These are phyloP conservation scores for Acacia crassicarpa DNA, from an alignment of 306 rosid species.

Conservation along the genomic window DNA sequence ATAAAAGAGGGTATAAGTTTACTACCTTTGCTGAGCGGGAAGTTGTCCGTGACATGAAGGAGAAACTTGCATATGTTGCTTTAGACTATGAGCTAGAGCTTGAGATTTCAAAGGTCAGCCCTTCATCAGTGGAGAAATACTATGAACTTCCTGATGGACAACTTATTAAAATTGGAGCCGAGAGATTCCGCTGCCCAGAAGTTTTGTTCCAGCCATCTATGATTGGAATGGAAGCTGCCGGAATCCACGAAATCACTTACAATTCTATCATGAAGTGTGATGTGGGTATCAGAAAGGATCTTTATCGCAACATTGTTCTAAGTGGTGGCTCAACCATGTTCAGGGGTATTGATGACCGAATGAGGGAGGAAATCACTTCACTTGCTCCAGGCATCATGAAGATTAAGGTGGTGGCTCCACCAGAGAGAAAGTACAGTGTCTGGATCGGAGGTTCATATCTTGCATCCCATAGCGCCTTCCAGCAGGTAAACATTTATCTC, in stretches of 20 bases:
- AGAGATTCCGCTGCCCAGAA: slow-evolving; percentile 94
- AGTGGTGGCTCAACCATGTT: slow-evolving; percentile 99
- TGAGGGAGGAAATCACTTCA: slow-evolving; percentile 98
- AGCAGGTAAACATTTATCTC: slow-evolving; percentile 62
- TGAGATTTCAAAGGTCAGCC: slow-evolving; percentile 89
- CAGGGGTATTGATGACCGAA: slow-evolving; percentile 93
- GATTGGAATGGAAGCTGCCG: slow-evolving; percentile 99
- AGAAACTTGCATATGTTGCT: slow-evolving; percentile 96
- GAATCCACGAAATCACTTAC: slow-evolving; percentile 94
- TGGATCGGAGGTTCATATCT: slow-evolving; percentile 99
- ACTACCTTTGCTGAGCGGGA: slow-evolving; percentile 98
- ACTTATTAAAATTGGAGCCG: slow-evolving; percentile 94
- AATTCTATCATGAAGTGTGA: slow-evolving; percentile 98
- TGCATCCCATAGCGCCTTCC: slow-evolving; percentile 99
- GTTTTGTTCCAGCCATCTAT: slow-evolving; percentile 87
- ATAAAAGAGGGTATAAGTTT: slow-evolving; percentile 97
- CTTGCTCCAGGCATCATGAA: slow-evolving; percentile 99
- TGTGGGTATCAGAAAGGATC: slow-evolving; percentile 93
- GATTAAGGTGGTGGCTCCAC: slow-evolving; percentile 98
- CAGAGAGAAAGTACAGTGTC: slow-evolving; percentile 95
- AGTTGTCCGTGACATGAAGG: slow-evolving; percentile 98
- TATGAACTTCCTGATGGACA: slow-evolving; percentile 95
- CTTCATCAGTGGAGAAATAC: slow-evolving; percentile 90
- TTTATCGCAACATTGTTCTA: slow-evolving; percentile 91
- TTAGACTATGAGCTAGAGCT: slow-evolving; percentile 92